Evolutionary conservation across 176 grass and related monocot species (phyloP).

Genomic region (Oryza coarctata): DNA sequence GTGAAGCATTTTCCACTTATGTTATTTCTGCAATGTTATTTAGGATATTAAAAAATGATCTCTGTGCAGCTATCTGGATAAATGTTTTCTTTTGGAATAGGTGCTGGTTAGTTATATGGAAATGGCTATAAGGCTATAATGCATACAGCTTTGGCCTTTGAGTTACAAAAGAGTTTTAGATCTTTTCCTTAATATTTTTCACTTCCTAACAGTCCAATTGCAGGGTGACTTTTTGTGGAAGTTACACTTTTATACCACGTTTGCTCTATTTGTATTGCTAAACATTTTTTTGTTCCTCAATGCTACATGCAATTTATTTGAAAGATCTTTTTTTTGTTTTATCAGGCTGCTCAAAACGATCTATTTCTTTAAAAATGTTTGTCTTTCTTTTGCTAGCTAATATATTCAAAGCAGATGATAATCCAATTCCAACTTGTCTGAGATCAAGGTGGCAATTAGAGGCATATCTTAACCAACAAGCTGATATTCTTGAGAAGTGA

Average conservation of each 20-base stretch:
- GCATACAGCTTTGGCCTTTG: neutral
- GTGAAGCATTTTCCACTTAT: neutral
- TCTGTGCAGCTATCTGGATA: neutral
- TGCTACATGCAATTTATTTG: neutral
- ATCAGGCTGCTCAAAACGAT: neutral
- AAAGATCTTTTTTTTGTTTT: slow-evolving; percentile 7
- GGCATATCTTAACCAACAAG: slow-evolving; percentile 92
- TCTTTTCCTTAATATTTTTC: neutral
- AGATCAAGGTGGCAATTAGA: slow-evolving; percentile 96
- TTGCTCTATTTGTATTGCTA: neutral
- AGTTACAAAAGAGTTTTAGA: neutral
- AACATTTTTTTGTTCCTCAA: neutral
- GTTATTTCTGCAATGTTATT: slow-evolving; percentile 11
- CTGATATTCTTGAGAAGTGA: slow-evolving; percentile 90
- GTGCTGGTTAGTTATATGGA: neutral
- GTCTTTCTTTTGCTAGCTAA: slow-evolving; percentile 50
- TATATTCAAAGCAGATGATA: slow-evolving; percentile 63
- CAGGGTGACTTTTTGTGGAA: too few species aligned
- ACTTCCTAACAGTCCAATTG: neutral
- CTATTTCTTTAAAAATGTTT: slow-evolving; percentile 11
- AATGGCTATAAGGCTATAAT: neutral
- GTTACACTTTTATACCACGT: too few species aligned
- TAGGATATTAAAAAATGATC: neutral
- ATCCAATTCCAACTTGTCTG: slow-evolving; percentile 54
- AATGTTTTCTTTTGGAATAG: neutral